A percentile compares a stretch with the other conserved stretches of the same genome.
Evolutionary conservation across 768 basidiomycete genomes (phyloP).

Genomic region (Mycena kentingensis): DNA sequence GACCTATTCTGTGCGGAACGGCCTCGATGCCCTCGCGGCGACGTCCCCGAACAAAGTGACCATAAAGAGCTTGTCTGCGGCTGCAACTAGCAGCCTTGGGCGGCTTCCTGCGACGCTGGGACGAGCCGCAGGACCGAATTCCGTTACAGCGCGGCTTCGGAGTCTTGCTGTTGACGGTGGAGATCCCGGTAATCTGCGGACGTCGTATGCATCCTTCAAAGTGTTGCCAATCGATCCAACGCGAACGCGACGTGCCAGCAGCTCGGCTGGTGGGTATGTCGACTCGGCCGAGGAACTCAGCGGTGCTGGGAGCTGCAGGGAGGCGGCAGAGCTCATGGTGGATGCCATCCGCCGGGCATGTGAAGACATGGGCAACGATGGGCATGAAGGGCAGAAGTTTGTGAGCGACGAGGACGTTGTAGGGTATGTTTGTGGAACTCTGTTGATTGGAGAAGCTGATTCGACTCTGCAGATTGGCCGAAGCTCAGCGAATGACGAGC

Average conservation of each 20-base stretch:
- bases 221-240: constrained; percentile 73
- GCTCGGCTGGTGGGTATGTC: constrained; percentile 45
- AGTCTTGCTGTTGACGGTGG: constrained; percentile 34
- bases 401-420: constrained; percentile 75
- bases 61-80: constrained; percentile 21
- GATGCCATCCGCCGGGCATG: constrained; percentile 71
- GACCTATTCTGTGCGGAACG: constrained; percentile 86
- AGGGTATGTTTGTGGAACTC: constrained; percentile 51
- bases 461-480: constrained; percentile 58
- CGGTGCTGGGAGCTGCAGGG: constrained; percentile 67
- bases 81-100: constrained; percentile 21
- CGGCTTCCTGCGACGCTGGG: constrained; percentile 17
- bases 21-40: constrained; percentile 35
- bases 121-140: constrained; percentile 5
- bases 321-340: constrained; percentile 76
- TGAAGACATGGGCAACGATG: constrained; percentile 46
- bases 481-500: constrained; percentile 84
- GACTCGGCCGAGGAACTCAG: constrained; percentile 64
- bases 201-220: constrained; percentile 73
- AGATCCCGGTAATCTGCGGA: constrained; percentile 34
- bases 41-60: constrained; percentile 13
- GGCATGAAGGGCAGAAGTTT: constrained; percentile 50
- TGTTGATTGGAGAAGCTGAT: constrained; percentile 8
- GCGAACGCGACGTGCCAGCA: constrained; percentile 48
- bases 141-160: constrained; percentile 39